These are phyloP conservation scores for Phaeosphaeria sp. DNA, from an alignment of 2,329 filamentous ascomycete species.

Conservation along the genomic window DNA sequence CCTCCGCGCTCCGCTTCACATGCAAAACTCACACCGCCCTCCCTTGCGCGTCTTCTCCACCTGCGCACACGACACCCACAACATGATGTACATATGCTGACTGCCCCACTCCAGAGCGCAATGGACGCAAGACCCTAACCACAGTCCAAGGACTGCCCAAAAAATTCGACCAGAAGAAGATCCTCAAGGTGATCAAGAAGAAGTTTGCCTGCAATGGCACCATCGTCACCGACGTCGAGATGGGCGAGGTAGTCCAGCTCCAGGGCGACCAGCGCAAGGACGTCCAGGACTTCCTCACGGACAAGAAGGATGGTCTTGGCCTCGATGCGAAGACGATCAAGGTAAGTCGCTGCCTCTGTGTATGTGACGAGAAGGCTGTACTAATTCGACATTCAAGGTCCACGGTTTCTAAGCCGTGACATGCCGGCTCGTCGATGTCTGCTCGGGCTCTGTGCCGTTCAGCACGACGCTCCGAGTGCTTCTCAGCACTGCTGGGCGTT, in stretches of 20 bases:
- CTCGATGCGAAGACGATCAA: conserved; percentile 98
- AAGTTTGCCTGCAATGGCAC: conserved; percentile 99
- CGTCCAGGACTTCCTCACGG: conserved; percentile 95
- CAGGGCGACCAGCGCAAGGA: conserved; percentile 99
- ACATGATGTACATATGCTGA: neutral
- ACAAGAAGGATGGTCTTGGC: conserved; percentile 93
- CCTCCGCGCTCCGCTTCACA: neutral
- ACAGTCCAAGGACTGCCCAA: conserved; percentile 98
- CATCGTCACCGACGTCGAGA: conserved; percentile 93
- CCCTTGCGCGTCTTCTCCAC: neutral
- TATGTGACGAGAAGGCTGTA: neutral
- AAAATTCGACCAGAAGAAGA: conserved; percentile 99
- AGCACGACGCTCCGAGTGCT: neutral
- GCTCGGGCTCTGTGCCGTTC: neutral
- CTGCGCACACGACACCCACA: neutral
- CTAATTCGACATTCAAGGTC: conserved; percentile 28
- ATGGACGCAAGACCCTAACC: conserved; percentile 99
- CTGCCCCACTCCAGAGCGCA: conserved; percentile 79
- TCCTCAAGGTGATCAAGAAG: conserved; percentile 99
- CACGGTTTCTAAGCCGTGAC: conserved; percentile 42
- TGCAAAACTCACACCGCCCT: conserved; percentile 1
- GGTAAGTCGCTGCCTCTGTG: conserved; percentile 56
- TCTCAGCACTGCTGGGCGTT: neutral
- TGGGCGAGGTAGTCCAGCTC: conserved; percentile 99
- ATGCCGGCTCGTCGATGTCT: neutral